These are phyloP conservation scores for Mikania micrantha DNA, from an alignment of 129 eudicot species.

Conservation along the genomic window DNA sequence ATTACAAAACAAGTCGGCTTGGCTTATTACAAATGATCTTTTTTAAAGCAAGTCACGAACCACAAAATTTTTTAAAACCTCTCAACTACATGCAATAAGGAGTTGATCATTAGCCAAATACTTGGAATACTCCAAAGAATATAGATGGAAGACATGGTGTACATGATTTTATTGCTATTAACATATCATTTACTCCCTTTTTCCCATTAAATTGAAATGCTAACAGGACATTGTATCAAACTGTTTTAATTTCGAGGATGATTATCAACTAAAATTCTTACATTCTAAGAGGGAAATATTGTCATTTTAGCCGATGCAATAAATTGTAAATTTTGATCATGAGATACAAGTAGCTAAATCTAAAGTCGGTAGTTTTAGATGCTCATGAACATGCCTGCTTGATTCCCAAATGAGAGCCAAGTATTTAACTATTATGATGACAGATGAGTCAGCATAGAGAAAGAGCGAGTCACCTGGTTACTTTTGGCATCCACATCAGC, in stretches of 20 bases:
- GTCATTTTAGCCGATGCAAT: neutral
- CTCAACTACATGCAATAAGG: too few relatives aligned
- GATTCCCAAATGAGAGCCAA: too few relatives aligned
- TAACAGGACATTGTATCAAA: neutral
- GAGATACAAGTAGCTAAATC: neutral
- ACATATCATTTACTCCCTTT: neutral
- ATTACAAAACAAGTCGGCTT: too few relatives aligned
- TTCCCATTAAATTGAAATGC: neutral
- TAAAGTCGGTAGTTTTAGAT: too few relatives aligned
- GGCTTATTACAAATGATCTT: too few relatives aligned
- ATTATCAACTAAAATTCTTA: neutral
- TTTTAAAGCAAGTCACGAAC: too few relatives aligned
- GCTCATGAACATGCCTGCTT: too few relatives aligned
- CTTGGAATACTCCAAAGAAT: neutral
- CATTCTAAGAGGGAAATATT: neutral
- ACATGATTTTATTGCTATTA: neutral
- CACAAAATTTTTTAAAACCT: too few relatives aligned
- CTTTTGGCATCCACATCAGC: slow-evolving; percentile 49
- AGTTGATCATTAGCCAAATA: neutral
- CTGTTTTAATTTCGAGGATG: neutral
- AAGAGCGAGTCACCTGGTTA: slow-evolving; percentile 51
- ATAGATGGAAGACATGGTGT: neutral
- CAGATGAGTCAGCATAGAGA: neutral
- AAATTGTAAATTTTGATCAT: neutral
- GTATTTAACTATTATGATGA: neutral